These are phyloP conservation scores for Tricholoma furcatifolium DNA, from an alignment of 768 basidiomycete species.

Conservation along the genomic window DNA sequence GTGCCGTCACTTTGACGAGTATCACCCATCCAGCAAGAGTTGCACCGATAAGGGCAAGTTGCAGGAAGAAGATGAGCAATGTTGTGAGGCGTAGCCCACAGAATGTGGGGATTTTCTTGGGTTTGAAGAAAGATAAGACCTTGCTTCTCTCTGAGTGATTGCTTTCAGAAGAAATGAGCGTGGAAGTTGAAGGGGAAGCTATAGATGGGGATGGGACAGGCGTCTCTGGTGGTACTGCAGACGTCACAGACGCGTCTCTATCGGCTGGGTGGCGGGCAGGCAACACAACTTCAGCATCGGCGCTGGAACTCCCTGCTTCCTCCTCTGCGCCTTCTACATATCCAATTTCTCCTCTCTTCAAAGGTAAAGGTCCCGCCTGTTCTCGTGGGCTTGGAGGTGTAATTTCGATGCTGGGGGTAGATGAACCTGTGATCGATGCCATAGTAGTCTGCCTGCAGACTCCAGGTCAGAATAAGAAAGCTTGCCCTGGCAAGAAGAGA, in stretches of 20 bases:
- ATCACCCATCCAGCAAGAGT: constrained; percentile 60
- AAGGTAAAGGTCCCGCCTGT: constrained; percentile 62
- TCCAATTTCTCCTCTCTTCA: constrained; percentile 67
- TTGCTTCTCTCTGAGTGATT: constrained; percentile 28
- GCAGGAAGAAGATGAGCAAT: constrained; percentile 38
- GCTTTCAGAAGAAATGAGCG: constrained; percentile 13
- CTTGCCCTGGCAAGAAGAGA: constrained; percentile 43
- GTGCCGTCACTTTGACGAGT: constrained; percentile 22
- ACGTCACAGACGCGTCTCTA: constrained; percentile 21
- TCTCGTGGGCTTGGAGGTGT: constrained; percentile 30
- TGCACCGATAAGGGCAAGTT: constrained; percentile 39
- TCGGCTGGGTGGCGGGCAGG: constrained; percentile 52
- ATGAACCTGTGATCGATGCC: constrained; percentile 25
- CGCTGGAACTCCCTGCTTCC: constrained; percentile 14
- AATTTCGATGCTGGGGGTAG: constrained; percentile 11
- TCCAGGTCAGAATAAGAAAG: constrained; percentile 20
- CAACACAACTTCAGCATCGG: constrained; percentile 23
- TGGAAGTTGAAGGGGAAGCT: constrained; percentile 16
- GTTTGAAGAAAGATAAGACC: constrained; percentile 38
- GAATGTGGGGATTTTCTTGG: constrained; percentile 33
- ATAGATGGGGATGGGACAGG: constrained; percentile 14
- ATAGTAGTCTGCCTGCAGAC: constrained; percentile 22
- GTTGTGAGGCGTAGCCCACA: constrained; percentile 48
- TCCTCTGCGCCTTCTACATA: constrained; percentile 43
- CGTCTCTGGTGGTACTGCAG: constrained; percentile 13